These are phyloP conservation scores for Silybum marianum DNA, from an alignment of 129 eudicot species.

Conservation along the genomic window DNA sequence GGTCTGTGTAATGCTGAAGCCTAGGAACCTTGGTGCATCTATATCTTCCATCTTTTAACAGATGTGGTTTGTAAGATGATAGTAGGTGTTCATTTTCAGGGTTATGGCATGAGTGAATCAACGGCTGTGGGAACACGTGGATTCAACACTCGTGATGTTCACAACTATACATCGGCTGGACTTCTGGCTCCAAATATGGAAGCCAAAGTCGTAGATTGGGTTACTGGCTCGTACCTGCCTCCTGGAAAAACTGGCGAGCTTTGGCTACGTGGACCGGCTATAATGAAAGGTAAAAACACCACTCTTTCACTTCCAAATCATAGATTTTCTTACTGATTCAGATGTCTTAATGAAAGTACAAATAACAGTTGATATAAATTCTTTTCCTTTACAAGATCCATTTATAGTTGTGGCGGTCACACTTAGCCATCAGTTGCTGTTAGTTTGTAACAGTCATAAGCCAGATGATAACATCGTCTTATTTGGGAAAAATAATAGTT, in stretches of 20 bases:
- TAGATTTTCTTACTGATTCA: not conserved
- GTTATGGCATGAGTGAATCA: constrained; percentile 80
- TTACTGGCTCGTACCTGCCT: constrained; percentile 60
- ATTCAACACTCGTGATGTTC: constrained; percentile 37
- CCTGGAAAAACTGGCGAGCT: constrained; percentile 85
- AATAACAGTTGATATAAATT: too few species aligned
- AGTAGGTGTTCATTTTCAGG: constrained; percentile 40
- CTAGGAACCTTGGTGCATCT: too few species aligned
- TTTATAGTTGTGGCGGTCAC: too few species aligned
- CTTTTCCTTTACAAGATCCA: not conserved
- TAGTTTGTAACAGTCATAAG: too few species aligned
- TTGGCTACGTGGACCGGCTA: constrained; percentile 73
- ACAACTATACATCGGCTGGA: constrained; percentile 66
- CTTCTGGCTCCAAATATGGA: constrained; percentile 76
- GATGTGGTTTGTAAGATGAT: not conserved
- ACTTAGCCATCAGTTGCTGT: too few species aligned
- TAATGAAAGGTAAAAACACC: constrained; percentile 73
- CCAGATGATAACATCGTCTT: not conserved
- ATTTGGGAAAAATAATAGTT: not conserved
- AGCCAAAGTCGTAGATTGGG: constrained; percentile 84
- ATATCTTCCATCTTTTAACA: not conserved
- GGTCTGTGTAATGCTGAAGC: not conserved
- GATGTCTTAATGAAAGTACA: not conserved
- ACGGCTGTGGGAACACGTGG: constrained; percentile 72
- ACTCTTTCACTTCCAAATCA: not conserved